Evolutionary conservation across 2,329 filamentous ascomycete genomes (phyloP), one percentile per base, ranked within the genome.

Genomic region (Epichloe baconii): DNA sequence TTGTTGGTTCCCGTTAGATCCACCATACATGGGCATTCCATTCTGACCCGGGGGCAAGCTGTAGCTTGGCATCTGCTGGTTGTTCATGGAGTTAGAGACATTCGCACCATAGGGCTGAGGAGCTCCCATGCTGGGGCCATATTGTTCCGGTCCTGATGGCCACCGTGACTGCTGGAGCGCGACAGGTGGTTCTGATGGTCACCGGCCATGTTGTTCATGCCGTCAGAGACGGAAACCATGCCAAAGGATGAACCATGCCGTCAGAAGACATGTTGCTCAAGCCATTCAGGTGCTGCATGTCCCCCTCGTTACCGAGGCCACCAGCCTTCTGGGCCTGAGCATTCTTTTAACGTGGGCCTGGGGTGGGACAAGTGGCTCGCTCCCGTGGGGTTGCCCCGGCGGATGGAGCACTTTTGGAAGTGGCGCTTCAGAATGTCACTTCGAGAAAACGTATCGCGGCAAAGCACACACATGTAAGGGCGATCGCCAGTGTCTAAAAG

Each of bases 361-460:
- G 37, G 88, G 70, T 96, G 89, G 59, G 90, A 94, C 68, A 98
- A 71, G 72, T 98, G 93, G 64, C 87, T 95, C 56, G 88, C 88
- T 60, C 90, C 90, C 15, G 89, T 95, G 50, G 93, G 91, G 71
- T 97, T 97, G 53, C 93, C 93, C 65, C 93, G 85, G 62, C 93
- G 84, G 58, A 96, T 88, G 40, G 93, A 96, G 73, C 93, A 98
- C 75, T 98, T 98, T 70, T 96, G 90, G 72, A 97, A 98, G 72
- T 98, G 93, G 58, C 93, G 88, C 77, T 98, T 98, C 62, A 98
- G 74, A 58, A 98, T 97, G 66, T 98, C 93, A 76, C 89, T 95
- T 67, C 93, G 85, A 47, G 88, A 95, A 71, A 98, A 98, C 36
- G 90, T 97, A 70, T 97, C 93, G 68, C 93, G 89, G 76, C 93